A percentile compares a stretch with the other conserved stretches of the same genome.
These are phyloP conservation scores for Aphanomyces cochlioides DNA, from an alignment of 352 stramenopile genomes.

Conservation along the genomic window DNA sequence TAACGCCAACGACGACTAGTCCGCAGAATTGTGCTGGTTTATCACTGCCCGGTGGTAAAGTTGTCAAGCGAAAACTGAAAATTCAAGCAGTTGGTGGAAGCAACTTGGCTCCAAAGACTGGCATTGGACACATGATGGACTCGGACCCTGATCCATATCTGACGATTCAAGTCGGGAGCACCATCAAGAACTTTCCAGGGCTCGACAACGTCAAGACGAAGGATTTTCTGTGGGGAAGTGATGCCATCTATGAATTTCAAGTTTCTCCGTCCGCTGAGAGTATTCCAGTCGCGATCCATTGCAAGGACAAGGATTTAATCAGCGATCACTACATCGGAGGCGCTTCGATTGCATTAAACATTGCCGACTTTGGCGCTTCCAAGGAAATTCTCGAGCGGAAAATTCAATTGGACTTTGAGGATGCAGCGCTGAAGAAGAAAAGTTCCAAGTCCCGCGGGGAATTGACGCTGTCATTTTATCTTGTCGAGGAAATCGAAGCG, in stretches of 20 bases:
- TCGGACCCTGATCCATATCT: conserved; percentile 48
- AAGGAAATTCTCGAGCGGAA: conserved; percentile 14
- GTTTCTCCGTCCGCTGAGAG: conserved; percentile 22
- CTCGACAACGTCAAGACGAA: conserved; percentile 44
- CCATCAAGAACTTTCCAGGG: conserved; percentile 35
- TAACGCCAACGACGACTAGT: too few species aligned
- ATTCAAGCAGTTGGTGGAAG: conserved; percentile 23
- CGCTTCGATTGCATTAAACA: conserved; percentile 34
- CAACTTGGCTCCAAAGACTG: conserved; percentile 18
- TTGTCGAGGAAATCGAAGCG: too few species aligned
- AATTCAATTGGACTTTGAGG: conserved; percentile 43
- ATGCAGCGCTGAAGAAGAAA: conserved; percentile 48
- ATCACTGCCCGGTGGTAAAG: background rate
- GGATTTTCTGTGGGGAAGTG: conserved; percentile 44
- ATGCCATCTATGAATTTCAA: conserved; percentile 40
- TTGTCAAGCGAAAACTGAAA: background rate
- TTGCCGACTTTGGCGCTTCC: background rate
- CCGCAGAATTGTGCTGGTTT: background rate
- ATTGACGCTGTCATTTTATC: too few species aligned
- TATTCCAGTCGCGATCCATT: conserved; percentile 37
- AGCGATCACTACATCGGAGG: conserved; percentile 51
- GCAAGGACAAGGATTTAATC: conserved; percentile 48
- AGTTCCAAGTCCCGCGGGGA: background rate
- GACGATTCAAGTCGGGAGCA: conserved; percentile 37
- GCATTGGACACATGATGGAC: conserved; percentile 35